Base-by-base conservation (phyloP, 257 asterid species). In the Jasminum sambac region DNA sequence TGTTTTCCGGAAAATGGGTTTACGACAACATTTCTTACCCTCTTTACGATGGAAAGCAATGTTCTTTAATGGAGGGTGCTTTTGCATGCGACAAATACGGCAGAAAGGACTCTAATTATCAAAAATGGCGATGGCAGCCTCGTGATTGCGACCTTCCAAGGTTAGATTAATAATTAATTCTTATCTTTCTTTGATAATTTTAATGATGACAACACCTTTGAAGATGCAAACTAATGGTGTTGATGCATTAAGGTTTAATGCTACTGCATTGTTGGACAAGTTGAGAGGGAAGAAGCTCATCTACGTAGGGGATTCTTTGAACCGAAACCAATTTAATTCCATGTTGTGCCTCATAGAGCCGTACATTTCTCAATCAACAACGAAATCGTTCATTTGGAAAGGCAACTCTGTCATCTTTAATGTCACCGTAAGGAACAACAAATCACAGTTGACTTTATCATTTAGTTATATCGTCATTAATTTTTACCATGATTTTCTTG, bases 91-190 rank as follows among this genome's bases (percentile, higher is more conserved):
- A 79, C 30, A 77, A 70, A 69, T 68, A 38, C 16, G 82, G 84
- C 10, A 72, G 85, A 58, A 64, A 64, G 55, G 85, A 84, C 34
- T 63, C 72, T 61, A 69, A 77, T 8, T 81, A 68, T 75, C 86
- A 79, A 25, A 30, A 68, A 6, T 81, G 88, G 86, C 78, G 81
- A 25, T 84, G 86, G 84, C 86, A 84, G 40, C 88, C 86, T 66
- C 61, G 72, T 70, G 13, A 79, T 0, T 84, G 86, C 58, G 72
- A 81, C 52, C 71, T 84, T 64, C 86, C 88, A 63, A 81, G 76
- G 88, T 84, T 50, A 30, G 36, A 30, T 30, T 30, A n/a, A n/a
- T n/a, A n/a, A n/a, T n/a, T n/a, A n/a, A n/a, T n/a, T n/a, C n/a
- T n/a, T 30, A 30, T 30, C 36, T 30, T 30, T 4, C 36, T 30